Evolutionary conservation across 2,329 filamentous ascomycete species (phyloP).

Genomic region (Pseudofabraea citricarpa): DNA sequence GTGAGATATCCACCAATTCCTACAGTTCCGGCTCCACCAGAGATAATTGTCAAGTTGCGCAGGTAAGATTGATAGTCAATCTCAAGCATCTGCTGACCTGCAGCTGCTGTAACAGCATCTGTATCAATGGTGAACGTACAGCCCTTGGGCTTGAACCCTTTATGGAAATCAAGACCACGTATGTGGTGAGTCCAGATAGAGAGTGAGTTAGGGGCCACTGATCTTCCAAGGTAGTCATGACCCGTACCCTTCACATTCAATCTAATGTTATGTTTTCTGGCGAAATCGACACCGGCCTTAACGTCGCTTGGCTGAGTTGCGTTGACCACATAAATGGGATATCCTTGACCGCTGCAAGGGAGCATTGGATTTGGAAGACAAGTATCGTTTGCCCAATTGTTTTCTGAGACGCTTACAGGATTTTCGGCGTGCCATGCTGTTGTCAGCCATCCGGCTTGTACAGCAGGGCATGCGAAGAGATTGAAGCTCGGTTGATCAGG

Average conservation of each 20-base stretch:
- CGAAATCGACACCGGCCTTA: slow-evolving; percentile 29
- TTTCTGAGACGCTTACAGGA: slow-evolving; percentile 32
- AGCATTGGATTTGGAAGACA: slow-evolving; percentile 38
- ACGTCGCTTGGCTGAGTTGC: slow-evolving; percentile 18
- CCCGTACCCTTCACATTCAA: slow-evolving; percentile 39
- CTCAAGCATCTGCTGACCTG: slow-evolving; percentile 47
- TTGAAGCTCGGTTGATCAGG: slow-evolving; percentile 29
- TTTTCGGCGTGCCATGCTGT: slow-evolving; percentile 32
- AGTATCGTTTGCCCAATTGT: slow-evolving; percentile 45
- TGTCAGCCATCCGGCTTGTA: slow-evolving; percentile 28
- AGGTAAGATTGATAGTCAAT: slow-evolving; percentile 40
- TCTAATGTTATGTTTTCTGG: slow-evolving; percentile 28
- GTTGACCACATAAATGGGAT: slow-evolving; percentile 35
- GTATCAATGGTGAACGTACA: slow-evolving; percentile 37
- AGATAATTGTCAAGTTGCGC: slow-evolving; percentile 45
- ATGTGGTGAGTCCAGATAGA: slow-evolving; percentile 50
- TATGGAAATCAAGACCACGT: slow-evolving; percentile 31
- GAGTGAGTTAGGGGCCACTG: slow-evolving; percentile 40
- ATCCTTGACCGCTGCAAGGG: slow-evolving; percentile 34
- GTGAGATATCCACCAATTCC: slow-evolving; percentile 56
- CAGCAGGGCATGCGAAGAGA: slow-evolving; percentile 26
- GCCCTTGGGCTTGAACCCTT: slow-evolving; percentile 38
- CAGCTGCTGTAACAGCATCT: slow-evolving; percentile 46
- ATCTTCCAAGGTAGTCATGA: slow-evolving; percentile 32
- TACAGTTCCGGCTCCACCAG: slow-evolving; percentile 50